Percentiles rank a stretch among this genome's conserved stretches.
phyloP scores from a whole-genome alignment of 2,329 filamentous ascomycete genomes.

The Raffaelea albimanens region DNA sequence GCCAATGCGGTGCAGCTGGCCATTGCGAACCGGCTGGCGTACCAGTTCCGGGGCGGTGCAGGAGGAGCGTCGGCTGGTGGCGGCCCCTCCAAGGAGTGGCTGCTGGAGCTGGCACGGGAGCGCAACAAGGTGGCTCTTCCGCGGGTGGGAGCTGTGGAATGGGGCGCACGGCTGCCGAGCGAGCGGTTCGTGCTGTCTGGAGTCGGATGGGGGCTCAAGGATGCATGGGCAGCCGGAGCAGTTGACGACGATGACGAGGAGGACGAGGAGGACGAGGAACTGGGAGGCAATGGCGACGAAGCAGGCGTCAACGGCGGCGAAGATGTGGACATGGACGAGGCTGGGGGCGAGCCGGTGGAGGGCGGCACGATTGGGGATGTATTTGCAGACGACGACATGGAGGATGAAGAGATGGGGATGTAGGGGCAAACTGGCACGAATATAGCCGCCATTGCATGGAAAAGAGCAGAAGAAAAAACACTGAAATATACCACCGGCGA shows the following conservation, averaged over 20 bases:
- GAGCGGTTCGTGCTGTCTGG: constrained; percentile 61
- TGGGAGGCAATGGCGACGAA: constrained; percentile 22
- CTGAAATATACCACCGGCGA: too few species aligned
- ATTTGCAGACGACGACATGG: constrained; percentile 24
- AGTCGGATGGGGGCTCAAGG: constrained; percentile 53
- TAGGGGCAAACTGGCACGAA: too few species aligned
- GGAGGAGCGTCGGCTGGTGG: constrained; percentile 32
- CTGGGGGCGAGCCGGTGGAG: constrained; percentile 46
- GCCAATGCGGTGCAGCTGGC: constrained; percentile 64
- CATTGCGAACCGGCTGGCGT: constrained; percentile 57
- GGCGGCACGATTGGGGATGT: constrained; percentile 42
- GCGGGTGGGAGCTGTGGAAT: constrained; percentile 53
- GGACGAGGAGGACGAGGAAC: constrained; percentile 19
- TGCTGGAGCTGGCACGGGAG: constrained; percentile 64
- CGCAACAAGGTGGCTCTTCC: constrained; percentile 59
- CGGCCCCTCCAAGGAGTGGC: constrained; percentile 62
- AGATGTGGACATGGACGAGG: constrained; percentile 33
- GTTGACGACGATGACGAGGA: constrained; percentile 34
- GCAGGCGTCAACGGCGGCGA: constrained; percentile 18
- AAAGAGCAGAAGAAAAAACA: too few species aligned
- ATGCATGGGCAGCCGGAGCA: constrained; percentile 41
- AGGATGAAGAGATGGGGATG: constrained; percentile 27
- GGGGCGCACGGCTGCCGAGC: constrained; percentile 56
- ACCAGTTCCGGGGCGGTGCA: constrained; percentile 54
- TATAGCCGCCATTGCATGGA: too few species aligned